phyloP scores from a whole-genome alignment of 1,284 basidiomycete species.

The Butyriboletus appendiculatus region DNA sequence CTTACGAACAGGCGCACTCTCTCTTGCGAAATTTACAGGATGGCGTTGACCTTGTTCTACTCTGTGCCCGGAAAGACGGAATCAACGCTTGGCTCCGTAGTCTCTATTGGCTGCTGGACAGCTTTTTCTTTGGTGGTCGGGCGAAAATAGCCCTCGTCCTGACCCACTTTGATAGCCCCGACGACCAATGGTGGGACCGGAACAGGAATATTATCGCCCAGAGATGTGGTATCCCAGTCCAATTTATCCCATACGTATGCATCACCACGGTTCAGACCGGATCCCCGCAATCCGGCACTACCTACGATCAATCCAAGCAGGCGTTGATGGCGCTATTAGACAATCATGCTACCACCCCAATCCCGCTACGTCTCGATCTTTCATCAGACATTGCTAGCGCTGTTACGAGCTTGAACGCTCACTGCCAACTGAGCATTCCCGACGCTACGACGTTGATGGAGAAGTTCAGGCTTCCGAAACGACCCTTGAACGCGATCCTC shows the following conservation, averaged over 20 bases:
- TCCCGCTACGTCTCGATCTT: constrained; percentile 18
- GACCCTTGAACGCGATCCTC: constrained; percentile 22
- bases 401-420: constrained; percentile 6
- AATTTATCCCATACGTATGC: constrained; percentile 23
- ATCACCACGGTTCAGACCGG: constrained; percentile 23
- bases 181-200: constrained; percentile 28
- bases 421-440: constrained; percentile 12
- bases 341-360: constrained; percentile 4
- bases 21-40: constrained; percentile 26
- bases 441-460: constrained; percentile 17
- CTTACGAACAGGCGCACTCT: constrained; percentile 30
- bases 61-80: constrained; percentile 27
- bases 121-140: constrained; percentile 26
- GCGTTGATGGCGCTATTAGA: constrained; percentile 16
- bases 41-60: constrained; percentile 29
- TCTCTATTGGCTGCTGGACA: constrained; percentile 30
- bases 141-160: constrained; percentile 39
- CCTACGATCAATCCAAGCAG: constrained; percentile 20
- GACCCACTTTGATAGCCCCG: constrained; percentile 37
- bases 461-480: constrained; percentile 16
- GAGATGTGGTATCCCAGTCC: constrained; percentile 21
- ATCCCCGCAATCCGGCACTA: background rate
- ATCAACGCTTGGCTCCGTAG: constrained; percentile 29
- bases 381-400: background rate
- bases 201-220: constrained; percentile 23